Evolutionary conservation across 1,284 basidiomycete genomes (phyloP), one percentile per base, ranked within the genome.

Genomic region (Fistulina hepatica): DNA sequence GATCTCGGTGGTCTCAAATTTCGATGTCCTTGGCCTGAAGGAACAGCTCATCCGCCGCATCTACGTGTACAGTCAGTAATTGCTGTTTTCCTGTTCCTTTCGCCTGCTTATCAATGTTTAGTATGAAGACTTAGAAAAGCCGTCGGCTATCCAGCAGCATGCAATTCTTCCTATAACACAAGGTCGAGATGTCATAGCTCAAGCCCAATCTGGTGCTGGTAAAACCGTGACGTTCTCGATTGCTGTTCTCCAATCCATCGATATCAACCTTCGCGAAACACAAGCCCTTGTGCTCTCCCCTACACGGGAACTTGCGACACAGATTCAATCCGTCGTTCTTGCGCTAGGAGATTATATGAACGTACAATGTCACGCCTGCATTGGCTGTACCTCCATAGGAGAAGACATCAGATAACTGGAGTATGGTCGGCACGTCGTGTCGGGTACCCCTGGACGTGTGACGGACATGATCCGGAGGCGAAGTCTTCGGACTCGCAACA

Each of bases 261-360:
- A 98, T 61, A 81, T 92, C 25, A 83, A 83, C 26, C 74, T 97
- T 34, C 80, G 92, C 40, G 93, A 97, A 61, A 94, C 92, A 1
- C 94, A 98, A 59, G 94, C 91, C 0, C 81, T 98, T 33, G 81
- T 97, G 32, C 76, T 97, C 28, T 93, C 90, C 16, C 85, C 92
- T 2, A 97, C 92, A 6, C 83, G 92, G 51, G 92, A 97, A 64
- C 67, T 97, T 49, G 92, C 94, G 10, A 92, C 90, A 11, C 94
- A 97, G 66, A 97, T 95, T 50, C 94, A 97, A 62, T 91, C 84
- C 12, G 94, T 97, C 45, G 81, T 97, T 8, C 78, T 97, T 36
- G 94, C 94, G 6, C 69, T 98, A 16, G 93, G 94, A 27, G 94
- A 97, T 66, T 97, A 97, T 58, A 92, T 97, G 90, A 97, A 97